phyloP scores from a whole-genome alignment of 129 eudicot species.

The Ambrosia artemisiifolia region DNA sequence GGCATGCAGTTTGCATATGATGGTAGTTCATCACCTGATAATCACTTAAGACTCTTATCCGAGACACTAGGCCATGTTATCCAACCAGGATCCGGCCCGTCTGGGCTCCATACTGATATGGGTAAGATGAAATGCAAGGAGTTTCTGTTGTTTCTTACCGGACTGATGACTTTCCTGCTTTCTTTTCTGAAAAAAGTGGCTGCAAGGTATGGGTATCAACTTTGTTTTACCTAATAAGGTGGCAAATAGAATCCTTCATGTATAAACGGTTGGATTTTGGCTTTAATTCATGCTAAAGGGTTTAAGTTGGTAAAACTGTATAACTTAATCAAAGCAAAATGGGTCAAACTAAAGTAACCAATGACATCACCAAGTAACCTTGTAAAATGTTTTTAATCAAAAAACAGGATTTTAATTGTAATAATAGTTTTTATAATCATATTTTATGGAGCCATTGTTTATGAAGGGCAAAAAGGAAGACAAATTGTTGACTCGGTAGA shows the following conservation, averaged over 20 bases:
- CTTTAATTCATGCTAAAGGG: no score
- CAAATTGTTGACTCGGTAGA: background rate
- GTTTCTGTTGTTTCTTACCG: slow-evolving; percentile 82
- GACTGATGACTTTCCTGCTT: slow-evolving; percentile 92
- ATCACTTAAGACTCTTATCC: slow-evolving; percentile 54
- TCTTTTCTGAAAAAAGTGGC: slow-evolving; percentile 79
- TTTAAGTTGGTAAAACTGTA: background rate
- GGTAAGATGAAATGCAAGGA: slow-evolving; percentile 93
- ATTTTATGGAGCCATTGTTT: background rate
- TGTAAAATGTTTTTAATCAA: background rate
- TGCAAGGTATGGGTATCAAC: slow-evolving; percentile 50
- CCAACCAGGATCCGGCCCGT: slow-evolving; percentile 66
- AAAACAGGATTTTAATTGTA: background rate
- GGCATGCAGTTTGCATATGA: slow-evolving; percentile 58
- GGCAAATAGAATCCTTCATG: background rate
- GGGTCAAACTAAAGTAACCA: background rate
- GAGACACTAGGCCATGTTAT: slow-evolving; percentile 56
- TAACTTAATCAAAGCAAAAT: background rate
- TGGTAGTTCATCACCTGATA: slow-evolving; percentile 37
- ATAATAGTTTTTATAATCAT: background rate
- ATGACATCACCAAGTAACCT: slow-evolving; percentile 3
- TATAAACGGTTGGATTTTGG: background rate
- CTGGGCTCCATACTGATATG: slow-evolving; percentile 72
- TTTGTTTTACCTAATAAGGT: background rate
- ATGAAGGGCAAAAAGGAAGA: no score